phyloP scores from a whole-genome alignment of 371 early-diverging fungal species.

The Mucor piriformis region DNA sequence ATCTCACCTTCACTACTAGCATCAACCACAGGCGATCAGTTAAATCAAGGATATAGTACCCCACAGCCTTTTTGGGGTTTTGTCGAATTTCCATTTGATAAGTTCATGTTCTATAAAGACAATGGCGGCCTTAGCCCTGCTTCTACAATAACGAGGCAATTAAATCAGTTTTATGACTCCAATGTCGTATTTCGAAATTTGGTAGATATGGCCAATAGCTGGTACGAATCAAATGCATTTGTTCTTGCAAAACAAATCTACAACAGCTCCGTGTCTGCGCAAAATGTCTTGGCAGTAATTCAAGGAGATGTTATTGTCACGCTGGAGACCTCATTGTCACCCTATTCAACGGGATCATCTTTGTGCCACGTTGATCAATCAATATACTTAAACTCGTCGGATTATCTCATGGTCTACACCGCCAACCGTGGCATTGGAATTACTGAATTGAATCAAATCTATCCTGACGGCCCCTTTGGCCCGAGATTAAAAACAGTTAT shows the following conservation, averaged over 20 bases:
- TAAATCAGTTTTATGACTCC: conserved; percentile 32
- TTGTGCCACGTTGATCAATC: conserved; percentile 43
- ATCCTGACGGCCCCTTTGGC: conserved; percentile 47
- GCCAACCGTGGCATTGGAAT: conserved; percentile 25
- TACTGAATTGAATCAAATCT: conserved; percentile 2
- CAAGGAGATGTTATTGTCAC: conserved; percentile 14
- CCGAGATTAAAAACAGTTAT: conserved; percentile 39
- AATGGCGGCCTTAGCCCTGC: conserved; percentile 1
- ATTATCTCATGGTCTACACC: conserved; percentile 50
- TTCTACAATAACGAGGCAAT: conserved; percentile 14
- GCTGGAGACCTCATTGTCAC: conserved; percentile 42
- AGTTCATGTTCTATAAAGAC: conserved; percentile 18
- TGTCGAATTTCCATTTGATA: conserved; percentile 51
- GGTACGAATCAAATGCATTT: conserved; percentile 25
- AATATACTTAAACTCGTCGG: conserved; percentile 25
- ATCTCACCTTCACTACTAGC: conserved; percentile 35
- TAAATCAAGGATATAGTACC: conserved; percentile 3
- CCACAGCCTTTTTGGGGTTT: conserved; percentile 50
- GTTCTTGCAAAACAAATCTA: conserved; percentile 22
- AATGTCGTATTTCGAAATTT: conserved; percentile 33
- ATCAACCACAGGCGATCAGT: conserved; percentile 22
- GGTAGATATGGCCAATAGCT: conserved; percentile 41
- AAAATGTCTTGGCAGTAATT: conserved; percentile 21
- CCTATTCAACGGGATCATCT: conserved; percentile 43
- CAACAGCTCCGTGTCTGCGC: conserved; percentile 9